Evolutionary conservation across 73 alveolate genomes (phyloP).

Genomic region (Tetrahymena malaccensis): DNA sequence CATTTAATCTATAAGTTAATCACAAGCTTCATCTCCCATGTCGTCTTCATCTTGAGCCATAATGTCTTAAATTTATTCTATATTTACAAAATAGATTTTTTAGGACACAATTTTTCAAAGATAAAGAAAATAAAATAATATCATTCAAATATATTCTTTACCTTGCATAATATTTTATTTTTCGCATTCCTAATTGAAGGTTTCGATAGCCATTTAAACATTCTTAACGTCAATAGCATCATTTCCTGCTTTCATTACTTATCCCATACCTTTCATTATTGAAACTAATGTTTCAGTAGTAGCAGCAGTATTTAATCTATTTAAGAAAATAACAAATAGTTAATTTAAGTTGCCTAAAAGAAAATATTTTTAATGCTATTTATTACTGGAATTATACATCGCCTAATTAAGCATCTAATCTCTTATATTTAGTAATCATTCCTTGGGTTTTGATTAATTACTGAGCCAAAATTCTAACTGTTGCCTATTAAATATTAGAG

Average conservation of each 20-base stretch:
- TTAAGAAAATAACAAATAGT: neutral
- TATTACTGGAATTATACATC: conserved; percentile 34
- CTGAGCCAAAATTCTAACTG: conserved; percentile 18
- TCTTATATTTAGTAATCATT: conserved; percentile 14
- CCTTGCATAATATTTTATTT: conserved; percentile 34
- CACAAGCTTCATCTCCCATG: conserved; percentile 34
- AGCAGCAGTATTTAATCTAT: conserved; percentile 37
- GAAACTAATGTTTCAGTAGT: conserved; percentile 40
- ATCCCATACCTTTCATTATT: conserved; percentile 38
- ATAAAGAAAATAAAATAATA: too few species aligned
- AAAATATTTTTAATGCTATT: neutral
- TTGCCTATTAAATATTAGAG: neutral
- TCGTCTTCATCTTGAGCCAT: conserved; percentile 37
- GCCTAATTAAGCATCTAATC: conserved; percentile 34
- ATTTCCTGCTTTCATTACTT: conserved; percentile 31
- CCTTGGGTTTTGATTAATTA: conserved; percentile 5
- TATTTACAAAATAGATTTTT: neutral
- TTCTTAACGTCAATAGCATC: conserved; percentile 28
- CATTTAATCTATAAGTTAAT: conserved; percentile 6
- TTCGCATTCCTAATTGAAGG: conserved; percentile 18
- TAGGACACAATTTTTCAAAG: too few species aligned
- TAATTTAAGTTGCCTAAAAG: neutral
- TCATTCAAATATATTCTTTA: neutral
- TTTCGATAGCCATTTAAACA: conserved; percentile 34
- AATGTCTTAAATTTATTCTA: conserved; percentile 33